phyloP scores from a whole-genome alignment of 257 asterid genomes.

The Solanum ossicruentum region DNA sequence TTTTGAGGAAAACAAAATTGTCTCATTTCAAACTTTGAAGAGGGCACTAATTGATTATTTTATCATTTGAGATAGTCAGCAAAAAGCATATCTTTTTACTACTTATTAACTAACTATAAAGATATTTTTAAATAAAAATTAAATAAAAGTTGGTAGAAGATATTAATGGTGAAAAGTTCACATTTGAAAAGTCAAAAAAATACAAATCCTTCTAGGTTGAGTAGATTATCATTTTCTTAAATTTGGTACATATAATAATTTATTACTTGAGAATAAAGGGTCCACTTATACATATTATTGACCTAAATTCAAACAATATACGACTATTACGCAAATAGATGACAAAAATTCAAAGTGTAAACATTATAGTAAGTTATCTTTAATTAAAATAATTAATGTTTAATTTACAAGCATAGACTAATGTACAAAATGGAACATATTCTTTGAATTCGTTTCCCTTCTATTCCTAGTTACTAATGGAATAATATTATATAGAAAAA shows the following conservation, averaged over 20 bases:
- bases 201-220: neutral
- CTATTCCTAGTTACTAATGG: neutral
- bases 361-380: neutral
- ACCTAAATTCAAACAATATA: neutral
- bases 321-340: neutral
- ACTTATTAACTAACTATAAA: neutral
- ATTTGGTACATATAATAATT: neutral
- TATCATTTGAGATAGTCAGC: neutral
- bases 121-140: neutral
- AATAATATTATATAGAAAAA: neutral
- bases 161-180: neutral
- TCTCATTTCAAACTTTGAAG: neutral
- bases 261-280: neutral
- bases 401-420: neutral
- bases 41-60: neutral
- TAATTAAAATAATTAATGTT: neutral
- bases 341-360: neutral
- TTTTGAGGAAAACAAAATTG: neutral
- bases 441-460: slow-evolving; percentile 14
- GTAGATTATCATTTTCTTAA: neutral
- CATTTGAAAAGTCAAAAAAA: neutral
- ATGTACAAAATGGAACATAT: slow-evolving; percentile 25
- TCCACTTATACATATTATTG: neutral
- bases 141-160: neutral
- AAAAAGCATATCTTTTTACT: neutral